A percentile compares a stretch with the other conserved stretches of the same genome.
These are phyloP conservation scores for Penicillium brasilianum DNA, from an alignment of 2,329 filamentous ascomycete species.

Conservation along the genomic window DNA sequence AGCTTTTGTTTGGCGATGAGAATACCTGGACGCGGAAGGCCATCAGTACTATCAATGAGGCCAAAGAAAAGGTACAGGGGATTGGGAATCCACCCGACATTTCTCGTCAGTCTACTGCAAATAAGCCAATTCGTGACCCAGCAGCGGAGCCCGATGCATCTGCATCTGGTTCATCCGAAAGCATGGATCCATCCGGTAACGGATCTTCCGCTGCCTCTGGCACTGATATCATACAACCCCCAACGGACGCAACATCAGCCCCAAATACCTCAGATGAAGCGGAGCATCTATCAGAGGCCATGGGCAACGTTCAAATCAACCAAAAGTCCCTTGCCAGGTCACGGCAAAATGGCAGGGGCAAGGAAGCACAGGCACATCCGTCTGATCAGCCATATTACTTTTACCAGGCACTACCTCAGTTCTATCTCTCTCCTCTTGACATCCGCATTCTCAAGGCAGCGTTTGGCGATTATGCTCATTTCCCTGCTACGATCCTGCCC, in stretches of 20 bases:
- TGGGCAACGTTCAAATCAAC: constrained; percentile 32
- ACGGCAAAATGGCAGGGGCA: constrained; percentile 34
- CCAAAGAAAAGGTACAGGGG: constrained; percentile 74
- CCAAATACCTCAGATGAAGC: constrained; percentile 25
- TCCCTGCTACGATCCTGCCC: constrained; percentile 84
- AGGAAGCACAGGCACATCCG: constrained; percentile 49
- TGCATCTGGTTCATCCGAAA: constrained; percentile 58
- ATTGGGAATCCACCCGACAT: constrained; percentile 68
- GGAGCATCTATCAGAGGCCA: constrained; percentile 31
- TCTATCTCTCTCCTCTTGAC: constrained; percentile 87
- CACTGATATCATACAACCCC: constrained; percentile 5
- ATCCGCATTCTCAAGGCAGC: constrained; percentile 90
- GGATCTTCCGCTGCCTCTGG: constrained; percentile 36
- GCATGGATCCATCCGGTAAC: constrained; percentile 53
- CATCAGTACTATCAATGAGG: constrained; percentile 71
- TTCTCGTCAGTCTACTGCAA: constrained; percentile 56
- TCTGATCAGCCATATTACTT: constrained; percentile 73
- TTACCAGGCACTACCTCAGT: constrained; percentile 83
- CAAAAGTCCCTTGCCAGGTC: constrained; percentile 24
- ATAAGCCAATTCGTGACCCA: constrained; percentile 53
- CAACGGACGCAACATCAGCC: constrained; percentile 13
- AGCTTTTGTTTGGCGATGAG: constrained; percentile 88
- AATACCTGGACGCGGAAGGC: constrained; percentile 92
- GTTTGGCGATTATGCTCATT: constrained; percentile 79
- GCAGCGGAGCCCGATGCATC: constrained; percentile 57